phyloP scores from a whole-genome alignment of 2,329 filamentous ascomycete genomes.

The Hypoxylon sp. region DNA sequence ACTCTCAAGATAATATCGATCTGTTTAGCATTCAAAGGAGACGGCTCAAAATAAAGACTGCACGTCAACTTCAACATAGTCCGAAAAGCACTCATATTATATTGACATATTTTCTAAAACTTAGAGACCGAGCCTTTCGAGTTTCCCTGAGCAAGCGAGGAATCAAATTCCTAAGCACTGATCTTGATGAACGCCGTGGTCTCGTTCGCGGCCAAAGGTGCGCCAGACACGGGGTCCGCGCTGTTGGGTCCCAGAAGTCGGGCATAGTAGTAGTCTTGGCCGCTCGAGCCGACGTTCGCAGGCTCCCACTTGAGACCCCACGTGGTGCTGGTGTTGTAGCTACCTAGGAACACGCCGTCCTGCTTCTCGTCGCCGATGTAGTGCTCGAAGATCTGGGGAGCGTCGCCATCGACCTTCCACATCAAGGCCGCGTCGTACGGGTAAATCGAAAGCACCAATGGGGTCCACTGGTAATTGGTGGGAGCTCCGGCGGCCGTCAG shows the following conservation, averaged over 20 bases:
- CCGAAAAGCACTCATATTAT: not conserved
- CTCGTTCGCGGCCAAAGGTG: conserved; percentile 37
- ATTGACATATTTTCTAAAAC: not conserved
- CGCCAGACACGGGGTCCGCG: conserved; percentile 39
- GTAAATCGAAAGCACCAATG: conserved; percentile 35
- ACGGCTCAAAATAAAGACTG: not conserved
- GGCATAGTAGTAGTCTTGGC: conserved; percentile 41
- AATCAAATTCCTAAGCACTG: conserved; percentile 9
- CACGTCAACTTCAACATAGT: not conserved
- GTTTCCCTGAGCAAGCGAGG: not conserved
- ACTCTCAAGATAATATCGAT: too few relatives aligned
- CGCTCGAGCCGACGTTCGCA: conserved; percentile 17
- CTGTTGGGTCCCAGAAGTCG: conserved; percentile 43
- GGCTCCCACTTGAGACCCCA: conserved; percentile 41
- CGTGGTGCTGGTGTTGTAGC: conserved; percentile 34
- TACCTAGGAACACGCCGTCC: conserved; percentile 43
- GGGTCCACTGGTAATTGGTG: conserved; percentile 35
- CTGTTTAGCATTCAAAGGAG: not conserved
- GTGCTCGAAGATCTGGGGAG: conserved; percentile 44
- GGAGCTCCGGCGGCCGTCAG: conserved; percentile 43
- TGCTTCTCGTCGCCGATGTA: conserved; percentile 42
- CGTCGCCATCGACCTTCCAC: conserved; percentile 41
- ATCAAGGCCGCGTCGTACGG: conserved; percentile 43
- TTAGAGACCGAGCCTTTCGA: not conserved
- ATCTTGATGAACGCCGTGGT: conserved; percentile 44